These are phyloP conservation scores for Trametes sp. DNA, from an alignment of 1,284 basidiomycete genomes.

Conservation along the genomic window DNA sequence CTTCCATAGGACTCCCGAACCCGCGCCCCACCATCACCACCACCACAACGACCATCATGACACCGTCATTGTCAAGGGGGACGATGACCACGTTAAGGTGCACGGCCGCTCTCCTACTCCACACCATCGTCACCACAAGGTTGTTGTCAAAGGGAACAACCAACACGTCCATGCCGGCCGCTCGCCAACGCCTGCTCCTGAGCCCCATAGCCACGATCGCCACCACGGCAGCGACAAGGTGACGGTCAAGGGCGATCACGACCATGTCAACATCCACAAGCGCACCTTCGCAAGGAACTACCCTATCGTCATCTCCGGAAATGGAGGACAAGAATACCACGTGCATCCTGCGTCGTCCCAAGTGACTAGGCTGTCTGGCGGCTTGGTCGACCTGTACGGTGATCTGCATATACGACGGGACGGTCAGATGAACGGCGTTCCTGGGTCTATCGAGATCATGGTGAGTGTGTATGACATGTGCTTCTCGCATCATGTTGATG, in stretches of 20 bases:
- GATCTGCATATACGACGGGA: constrained; percentile 29
- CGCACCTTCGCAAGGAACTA: neutral
- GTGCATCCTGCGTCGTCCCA: neutral
- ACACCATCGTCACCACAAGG: constrained; percentile 28
- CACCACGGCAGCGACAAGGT: constrained; percentile 14
- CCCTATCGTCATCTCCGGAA: constrained; percentile 26
- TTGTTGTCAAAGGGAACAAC: constrained; percentile 17
- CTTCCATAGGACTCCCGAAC: constrained; percentile 6
- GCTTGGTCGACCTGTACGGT: neutral
- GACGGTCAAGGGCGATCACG: constrained; percentile 18
- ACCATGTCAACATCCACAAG: constrained; percentile 24
- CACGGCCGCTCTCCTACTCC: constrained; percentile 18
- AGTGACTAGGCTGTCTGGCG: neutral
- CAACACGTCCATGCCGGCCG: constrained; percentile 23
- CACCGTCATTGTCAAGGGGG: constrained; percentile 22
- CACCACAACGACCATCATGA: constrained; percentile 21
- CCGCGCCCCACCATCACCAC: constrained; percentile 6
- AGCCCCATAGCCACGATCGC: constrained; percentile 7
- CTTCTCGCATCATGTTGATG: neutral
- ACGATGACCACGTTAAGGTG: constrained; percentile 19
- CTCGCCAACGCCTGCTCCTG: neutral
- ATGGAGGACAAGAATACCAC: constrained; percentile 12
- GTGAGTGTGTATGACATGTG: constrained; percentile 41
- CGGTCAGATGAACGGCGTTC: constrained; percentile 36
- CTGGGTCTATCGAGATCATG: constrained; percentile 57